Conservation (phyloP, 129 eudicot genomes). For the Flaveria linearis region DNA sequence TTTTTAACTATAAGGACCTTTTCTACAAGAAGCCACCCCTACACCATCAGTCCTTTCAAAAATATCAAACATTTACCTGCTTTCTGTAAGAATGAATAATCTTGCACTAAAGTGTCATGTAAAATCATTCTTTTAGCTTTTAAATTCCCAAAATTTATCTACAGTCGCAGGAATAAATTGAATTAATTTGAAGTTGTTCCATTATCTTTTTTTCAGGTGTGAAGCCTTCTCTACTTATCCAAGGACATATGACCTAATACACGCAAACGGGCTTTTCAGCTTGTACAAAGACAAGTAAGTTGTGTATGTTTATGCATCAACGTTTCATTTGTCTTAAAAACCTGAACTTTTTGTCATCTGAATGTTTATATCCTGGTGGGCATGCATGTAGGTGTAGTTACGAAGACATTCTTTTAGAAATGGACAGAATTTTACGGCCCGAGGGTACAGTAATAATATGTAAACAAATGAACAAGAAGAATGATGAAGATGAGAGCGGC, state of each 20-base stretch:
- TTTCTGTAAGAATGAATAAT: background rate
- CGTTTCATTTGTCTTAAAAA: background rate
- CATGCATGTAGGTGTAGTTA: conserved; percentile 50
- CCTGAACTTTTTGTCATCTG: background rate
- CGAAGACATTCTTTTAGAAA: conserved; percentile 71
- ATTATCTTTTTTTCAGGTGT: conserved; percentile 42
- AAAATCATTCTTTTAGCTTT: conserved; percentile 2
- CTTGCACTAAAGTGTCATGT: background rate
- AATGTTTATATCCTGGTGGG: background rate
- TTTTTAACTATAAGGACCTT: background rate
- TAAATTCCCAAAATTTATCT: background rate
- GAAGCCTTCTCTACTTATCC: conserved; percentile 82
- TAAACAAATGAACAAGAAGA: too few species aligned
- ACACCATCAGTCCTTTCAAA: background rate
- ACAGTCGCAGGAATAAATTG: background rate
- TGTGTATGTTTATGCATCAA: background rate
- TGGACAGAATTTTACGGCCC: conserved; percentile 82
- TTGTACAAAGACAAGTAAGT: conserved; percentile 67
- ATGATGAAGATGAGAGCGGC: too few species aligned
- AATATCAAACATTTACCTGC: background rate
- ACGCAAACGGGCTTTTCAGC: conserved; percentile 62
- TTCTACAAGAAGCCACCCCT: background rate
- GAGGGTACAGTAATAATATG: conserved; percentile 81
- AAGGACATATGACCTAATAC: conserved; percentile 67
- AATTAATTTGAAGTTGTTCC: background rate